Evolutionary conservation across 1,139 yeast species (phyloP).

Genomic region (Eremothecium gossypii): DNA sequence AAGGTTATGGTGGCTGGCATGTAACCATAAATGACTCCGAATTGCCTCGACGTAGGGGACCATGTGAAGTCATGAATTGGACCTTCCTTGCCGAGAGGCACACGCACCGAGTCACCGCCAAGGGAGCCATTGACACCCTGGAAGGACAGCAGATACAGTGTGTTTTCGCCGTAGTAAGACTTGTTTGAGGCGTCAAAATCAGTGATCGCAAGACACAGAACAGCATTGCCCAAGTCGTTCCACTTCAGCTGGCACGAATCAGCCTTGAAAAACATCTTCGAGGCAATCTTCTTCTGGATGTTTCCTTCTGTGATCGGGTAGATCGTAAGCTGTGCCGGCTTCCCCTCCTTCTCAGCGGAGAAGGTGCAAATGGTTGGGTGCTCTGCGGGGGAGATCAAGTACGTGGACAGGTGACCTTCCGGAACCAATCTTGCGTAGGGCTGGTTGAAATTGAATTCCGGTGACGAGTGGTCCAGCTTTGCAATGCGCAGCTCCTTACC

Average conservation of each 20-base stretch:
- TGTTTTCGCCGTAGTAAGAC: conserved; percentile 95
- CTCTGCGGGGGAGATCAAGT: conserved; percentile 74
- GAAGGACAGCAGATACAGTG: conserved; percentile 59
- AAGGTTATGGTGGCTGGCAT: conserved; percentile 97
- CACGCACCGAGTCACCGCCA: conserved; percentile 85
- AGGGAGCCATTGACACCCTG: conserved; percentile 57
- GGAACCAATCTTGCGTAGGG: conserved; percentile 56
- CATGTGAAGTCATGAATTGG: conserved; percentile 96
- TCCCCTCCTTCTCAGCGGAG: conserved; percentile 73
- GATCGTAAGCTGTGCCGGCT: conserved; percentile 82
- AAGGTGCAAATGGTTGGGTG: conserved; percentile 90
- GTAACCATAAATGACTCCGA: conserved; percentile 93
- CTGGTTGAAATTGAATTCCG: conserved; percentile 39
- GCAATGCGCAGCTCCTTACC: conserved; percentile 32
- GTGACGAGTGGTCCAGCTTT: conserved; percentile 54
- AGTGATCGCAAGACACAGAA: conserved; percentile 86
- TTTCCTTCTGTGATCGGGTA: conserved; percentile 57
- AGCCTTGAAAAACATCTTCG: conserved; percentile 89
- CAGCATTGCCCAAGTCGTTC: conserved; percentile 91
- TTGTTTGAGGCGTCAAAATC: conserved; percentile 93
- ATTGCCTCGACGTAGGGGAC: conserved; percentile 95
- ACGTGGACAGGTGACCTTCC: conserved; percentile 45
- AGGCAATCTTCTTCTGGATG: conserved; percentile 71
- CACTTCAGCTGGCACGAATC: conserved; percentile 87
- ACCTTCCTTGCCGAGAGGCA: conserved; percentile 81